Evolutionary conservation across 306 rosid genomes (phyloP), one percentile per base, ranked within the genome.

Genomic region (Medicago lupulina): DNA sequence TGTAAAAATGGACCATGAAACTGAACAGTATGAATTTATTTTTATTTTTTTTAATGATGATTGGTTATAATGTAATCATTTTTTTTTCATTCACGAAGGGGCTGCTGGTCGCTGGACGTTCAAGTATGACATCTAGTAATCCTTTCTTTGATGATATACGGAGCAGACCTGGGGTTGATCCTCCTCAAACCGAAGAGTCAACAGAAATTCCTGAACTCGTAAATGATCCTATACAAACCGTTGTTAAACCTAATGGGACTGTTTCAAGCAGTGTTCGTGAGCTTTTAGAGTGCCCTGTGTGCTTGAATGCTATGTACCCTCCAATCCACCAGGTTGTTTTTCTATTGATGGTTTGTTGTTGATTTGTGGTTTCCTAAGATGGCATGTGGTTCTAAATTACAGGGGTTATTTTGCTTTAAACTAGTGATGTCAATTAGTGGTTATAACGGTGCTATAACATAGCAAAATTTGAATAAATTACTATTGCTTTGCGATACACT

Each of bases 281-380:
- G 70, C 97, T 93, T 51, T 84, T 93, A 85, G 98, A 93, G 90
- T 93, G 98, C 70, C 98, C 98, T 31, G 98, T 93, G 41, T 93
- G 98, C 87, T 82, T 91, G 84, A 93, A 85, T 83, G 97, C 97
- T 14, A 93, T 93, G 98, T 93, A 93, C 83, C 98, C 98, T 73
- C 98, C 98, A 31, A 93, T 93, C 71, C 98, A 91, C 79, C 98
- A 93, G 96, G 98, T 93, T 63, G 40, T 72, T 76, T 71, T 58
- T 85, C 28, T 21, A 23, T 70, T 78, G 73, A 60, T 57, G 16
- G 17, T 18, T 28, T 47, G 19, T 61, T 68, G 25, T 38, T 72
- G 47, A 41, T 58, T 58, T 18, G 5, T 75, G 46, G 53, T 38
- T 70, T 75, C 41, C 57, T 44, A 5, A 70, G 59, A 75, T 12